Evolutionary conservation across 2,329 filamentous ascomycete species (phyloP).

Genomic region (Fusarium guadeloupense): DNA sequence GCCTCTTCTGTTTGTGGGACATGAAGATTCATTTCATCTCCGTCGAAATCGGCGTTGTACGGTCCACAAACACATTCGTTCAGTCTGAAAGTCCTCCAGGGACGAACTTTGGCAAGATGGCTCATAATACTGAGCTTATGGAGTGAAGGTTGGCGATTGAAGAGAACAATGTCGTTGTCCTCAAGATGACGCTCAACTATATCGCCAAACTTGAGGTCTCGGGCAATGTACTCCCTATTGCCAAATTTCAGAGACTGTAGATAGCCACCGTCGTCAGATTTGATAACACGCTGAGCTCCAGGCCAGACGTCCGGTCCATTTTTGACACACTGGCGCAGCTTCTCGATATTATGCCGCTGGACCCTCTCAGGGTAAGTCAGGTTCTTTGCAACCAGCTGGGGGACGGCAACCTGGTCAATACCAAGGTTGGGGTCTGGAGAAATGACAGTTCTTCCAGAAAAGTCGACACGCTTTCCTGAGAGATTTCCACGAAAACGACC

Average conservation of each 20-base stretch:
- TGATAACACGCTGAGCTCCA: constrained; percentile 84
- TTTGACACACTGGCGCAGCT: constrained; percentile 76
- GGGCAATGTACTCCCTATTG: constrained; percentile 75
- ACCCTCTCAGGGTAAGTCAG: constrained; percentile 94
- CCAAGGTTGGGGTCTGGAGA: constrained; percentile 94
- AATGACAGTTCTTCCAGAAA: constrained; percentile 96
- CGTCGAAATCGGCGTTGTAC: constrained; percentile 99
- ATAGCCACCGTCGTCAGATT: constrained; percentile 72
- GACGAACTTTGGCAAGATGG: constrained; percentile 91
- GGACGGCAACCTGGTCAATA: constrained; percentile 93
- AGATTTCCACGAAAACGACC: constrained; percentile 96
- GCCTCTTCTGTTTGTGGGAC: constrained; percentile 98
- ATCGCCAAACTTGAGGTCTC: constrained; percentile 81
- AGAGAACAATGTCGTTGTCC: constrained; percentile 94
- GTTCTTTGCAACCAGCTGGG: constrained; percentile 91
- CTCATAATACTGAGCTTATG: constrained; percentile 99
- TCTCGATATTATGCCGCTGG: constrained; percentile 84
- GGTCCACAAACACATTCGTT: constrained; percentile 99
- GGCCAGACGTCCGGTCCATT: constrained; percentile 85
- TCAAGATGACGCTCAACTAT: constrained; percentile 94
- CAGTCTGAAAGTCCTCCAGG: constrained; percentile 93
- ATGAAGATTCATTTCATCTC: constrained; percentile 98
- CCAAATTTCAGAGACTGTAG: constrained; percentile 81
- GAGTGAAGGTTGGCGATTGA: constrained; percentile 96
- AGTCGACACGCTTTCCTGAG: constrained; percentile 98